A percentile compares a stretch with the other conserved stretches of the same genome.
phyloP scores from a whole-genome alignment of 352 stramenopile species.

The Globisporangium spiculum region DNA sequence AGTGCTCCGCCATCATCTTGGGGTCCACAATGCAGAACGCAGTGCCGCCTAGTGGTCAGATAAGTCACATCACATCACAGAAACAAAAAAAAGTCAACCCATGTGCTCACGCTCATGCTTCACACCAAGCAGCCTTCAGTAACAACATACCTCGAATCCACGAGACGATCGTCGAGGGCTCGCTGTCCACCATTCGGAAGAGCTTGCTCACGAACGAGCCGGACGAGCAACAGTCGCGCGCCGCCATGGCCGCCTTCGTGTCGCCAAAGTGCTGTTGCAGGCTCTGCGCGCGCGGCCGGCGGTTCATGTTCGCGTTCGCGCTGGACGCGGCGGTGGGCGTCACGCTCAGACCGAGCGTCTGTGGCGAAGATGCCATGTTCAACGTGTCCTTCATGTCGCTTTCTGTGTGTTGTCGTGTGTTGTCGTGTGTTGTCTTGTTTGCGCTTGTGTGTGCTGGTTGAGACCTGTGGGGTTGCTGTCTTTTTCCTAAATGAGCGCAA shows the following conservation, averaged over 20 bases:
- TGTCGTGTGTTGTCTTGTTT: constrained; percentile 3
- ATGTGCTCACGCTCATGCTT: not conserved
- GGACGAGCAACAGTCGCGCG: constrained; percentile 53
- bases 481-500: constrained; percentile 66
- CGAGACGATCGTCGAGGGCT: constrained; percentile 76
- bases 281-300: constrained; percentile 47
- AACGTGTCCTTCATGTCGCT: constrained; percentile 29
- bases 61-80: constrained; percentile 3
- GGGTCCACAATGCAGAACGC: constrained; percentile 90
- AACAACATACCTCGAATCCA: constrained; percentile 57
- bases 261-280: constrained; percentile 42
- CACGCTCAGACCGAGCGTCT: constrained; percentile 7
- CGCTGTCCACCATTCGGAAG: constrained; percentile 82
- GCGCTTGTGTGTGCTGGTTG: not conserved
- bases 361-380: not conserved
- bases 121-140: not conserved
- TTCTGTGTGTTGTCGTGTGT: not conserved
- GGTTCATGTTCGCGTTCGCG: constrained; percentile 18
- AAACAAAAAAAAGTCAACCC: constrained; percentile 10
- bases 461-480: constrained; percentile 24
- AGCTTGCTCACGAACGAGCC: constrained; percentile 86
- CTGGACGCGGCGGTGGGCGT: constrained; percentile 6
- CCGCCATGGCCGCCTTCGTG: constrained; percentile 12
- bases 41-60: constrained; percentile 51
- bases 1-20: constrained; percentile 86